Conservation (phyloP, 1,284 basidiomycete species). For the Boletus holoroseus region DNA sequence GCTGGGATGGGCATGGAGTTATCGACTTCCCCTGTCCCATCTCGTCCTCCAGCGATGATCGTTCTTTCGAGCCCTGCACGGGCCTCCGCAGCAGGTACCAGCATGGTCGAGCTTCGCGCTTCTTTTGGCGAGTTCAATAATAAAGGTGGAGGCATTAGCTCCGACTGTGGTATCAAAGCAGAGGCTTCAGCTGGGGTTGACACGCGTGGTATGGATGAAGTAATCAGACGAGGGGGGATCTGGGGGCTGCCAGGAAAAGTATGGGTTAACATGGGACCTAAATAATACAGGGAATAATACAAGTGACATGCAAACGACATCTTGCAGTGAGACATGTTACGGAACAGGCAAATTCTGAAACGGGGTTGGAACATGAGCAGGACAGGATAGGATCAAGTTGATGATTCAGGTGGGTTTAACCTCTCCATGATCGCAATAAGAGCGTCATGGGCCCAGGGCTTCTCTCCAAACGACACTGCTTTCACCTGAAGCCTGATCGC, state of each 20-base stretch:
- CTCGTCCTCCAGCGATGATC: slow-evolving; percentile 27
- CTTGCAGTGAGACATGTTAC: background rate
- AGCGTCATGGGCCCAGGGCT: slow-evolving; percentile 23
- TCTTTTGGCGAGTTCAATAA: slow-evolving; percentile 26
- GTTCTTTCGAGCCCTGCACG: slow-evolving; percentile 26
- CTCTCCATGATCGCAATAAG: slow-evolving; percentile 28
- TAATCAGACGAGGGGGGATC: slow-evolving; percentile 31
- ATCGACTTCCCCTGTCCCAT: slow-evolving; percentile 24
- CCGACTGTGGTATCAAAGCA: slow-evolving; percentile 27
- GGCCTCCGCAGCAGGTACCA: slow-evolving; percentile 14
- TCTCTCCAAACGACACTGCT: slow-evolving; percentile 24
- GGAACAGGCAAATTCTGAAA: background rate
- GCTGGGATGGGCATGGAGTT: slow-evolving; percentile 26
- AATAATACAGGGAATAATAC: slow-evolving; percentile 15
- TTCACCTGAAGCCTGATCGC: slow-evolving; percentile 25
- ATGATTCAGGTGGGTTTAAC: slow-evolving; percentile 13
- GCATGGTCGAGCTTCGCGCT: slow-evolving; percentile 27
- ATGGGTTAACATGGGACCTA: slow-evolving; percentile 24
- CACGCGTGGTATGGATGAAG: slow-evolving; percentile 31
- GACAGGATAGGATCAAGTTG: background rate
- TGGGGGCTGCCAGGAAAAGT: slow-evolving; percentile 33
- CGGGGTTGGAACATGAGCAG: background rate
- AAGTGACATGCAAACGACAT: background rate
- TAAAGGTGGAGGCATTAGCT: slow-evolving; percentile 13
- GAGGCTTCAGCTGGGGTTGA: slow-evolving; percentile 28